phyloP scores from a whole-genome alignment of 495 filamentous ascomycete genomes.

The Symbiotaphrina buchneri region DNA sequence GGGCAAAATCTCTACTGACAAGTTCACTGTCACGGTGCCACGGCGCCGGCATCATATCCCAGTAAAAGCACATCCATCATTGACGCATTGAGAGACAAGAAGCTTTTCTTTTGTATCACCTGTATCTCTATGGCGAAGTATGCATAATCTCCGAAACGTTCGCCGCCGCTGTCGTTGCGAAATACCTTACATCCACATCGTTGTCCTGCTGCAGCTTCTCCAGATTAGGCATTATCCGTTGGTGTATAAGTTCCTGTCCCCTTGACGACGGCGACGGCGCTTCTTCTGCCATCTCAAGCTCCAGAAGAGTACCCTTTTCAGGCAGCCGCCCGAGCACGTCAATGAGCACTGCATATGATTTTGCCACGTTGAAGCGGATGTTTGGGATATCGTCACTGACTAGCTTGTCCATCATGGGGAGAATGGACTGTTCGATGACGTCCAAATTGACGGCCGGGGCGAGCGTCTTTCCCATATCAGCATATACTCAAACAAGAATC shows the following conservation, averaged over 20 bases:
- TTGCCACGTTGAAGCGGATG: conserved; percentile 97
- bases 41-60: not conserved
- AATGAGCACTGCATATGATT: conserved; percentile 81
- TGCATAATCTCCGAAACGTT: conserved; percentile 17
- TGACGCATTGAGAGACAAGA: too few relatives aligned
- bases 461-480: too few relatives aligned
- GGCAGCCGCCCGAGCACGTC: conserved; percentile 76
- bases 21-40: conserved; percentile 1
- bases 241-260: conserved; percentile 65
- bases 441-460: conserved; percentile 78
- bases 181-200: conserved; percentile 94
- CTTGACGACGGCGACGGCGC: conserved; percentile 36
- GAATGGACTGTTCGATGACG: conserved; percentile 77
- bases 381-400: conserved; percentile 90
- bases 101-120: conserved; percentile 1
- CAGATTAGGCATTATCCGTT: conserved; percentile 69
- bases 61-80: too few relatives aligned
- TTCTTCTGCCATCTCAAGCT: conserved; percentile 44
- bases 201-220: conserved; percentile 92
- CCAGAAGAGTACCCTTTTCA: conserved; percentile 62
- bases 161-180: conserved; percentile 49
- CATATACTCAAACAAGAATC: not conserved
- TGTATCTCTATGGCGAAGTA: conserved; percentile 3
- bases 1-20: conserved; percentile 3
- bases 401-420: conserved; percentile 88